Evolutionary conservation across 2,329 filamentous ascomycete genomes (phyloP).

Genomic region (Diaporthe sp.): DNA sequence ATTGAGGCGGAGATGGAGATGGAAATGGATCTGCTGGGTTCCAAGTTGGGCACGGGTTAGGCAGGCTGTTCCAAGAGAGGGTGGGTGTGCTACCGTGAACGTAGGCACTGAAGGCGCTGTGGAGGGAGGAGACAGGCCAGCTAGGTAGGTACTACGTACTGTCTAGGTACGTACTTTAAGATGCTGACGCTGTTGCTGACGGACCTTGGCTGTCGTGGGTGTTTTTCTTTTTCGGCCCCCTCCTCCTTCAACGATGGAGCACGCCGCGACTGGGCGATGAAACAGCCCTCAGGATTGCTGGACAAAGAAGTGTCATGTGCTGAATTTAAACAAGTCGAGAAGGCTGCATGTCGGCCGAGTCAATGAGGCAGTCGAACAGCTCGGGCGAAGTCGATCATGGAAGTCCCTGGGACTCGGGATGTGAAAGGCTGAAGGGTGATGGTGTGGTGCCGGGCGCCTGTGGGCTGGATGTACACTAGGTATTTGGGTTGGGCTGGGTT

Average conservation of each 20-base stretch:
- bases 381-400: neutral
- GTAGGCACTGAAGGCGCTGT: neutral
- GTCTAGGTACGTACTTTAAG: neutral
- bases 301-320: slow-evolving; percentile 5
- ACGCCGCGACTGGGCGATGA: slow-evolving; percentile 20
- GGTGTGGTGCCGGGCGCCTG: neutral
- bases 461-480: neutral
- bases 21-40: slow-evolving; percentile 18
- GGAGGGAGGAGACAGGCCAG: neutral
- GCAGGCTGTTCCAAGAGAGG: slow-evolving; percentile 7
- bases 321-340: neutral
- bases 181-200: neutral
- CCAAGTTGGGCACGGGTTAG: slow-evolving; percentile 24
- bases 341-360: slow-evolving; percentile 18
- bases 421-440: neutral
- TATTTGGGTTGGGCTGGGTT: neutral
- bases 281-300: slow-evolving; percentile 10
- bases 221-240: neutral
- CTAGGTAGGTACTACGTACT: neutral
- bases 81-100: neutral
- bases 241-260: slow-evolving; percentile 5
- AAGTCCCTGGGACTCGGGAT: neutral
- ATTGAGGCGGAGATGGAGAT: slow-evolving; percentile 24
- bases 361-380: neutral
- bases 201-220: neutral